Conservation (phyloP, 768 basidiomycete species). For the Lyophyllum decastes region DNA sequence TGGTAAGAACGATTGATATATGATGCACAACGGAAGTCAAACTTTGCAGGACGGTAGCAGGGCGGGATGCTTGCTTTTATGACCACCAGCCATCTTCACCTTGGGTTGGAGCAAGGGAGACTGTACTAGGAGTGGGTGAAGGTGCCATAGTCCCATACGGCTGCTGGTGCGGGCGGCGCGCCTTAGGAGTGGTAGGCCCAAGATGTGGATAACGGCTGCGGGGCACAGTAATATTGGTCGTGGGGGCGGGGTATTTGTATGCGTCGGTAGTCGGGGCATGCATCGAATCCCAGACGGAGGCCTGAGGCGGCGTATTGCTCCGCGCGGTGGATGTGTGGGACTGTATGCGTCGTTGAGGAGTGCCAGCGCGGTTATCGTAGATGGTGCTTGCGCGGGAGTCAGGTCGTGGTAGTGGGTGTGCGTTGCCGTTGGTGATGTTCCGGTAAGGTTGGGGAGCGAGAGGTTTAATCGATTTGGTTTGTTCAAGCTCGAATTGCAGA, state of each 20-base stretch:
- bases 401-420: conserved; percentile 57
- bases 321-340: conserved; percentile 37
- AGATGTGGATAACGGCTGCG: conserved; percentile 37
- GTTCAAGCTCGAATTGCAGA: conserved; percentile 60
- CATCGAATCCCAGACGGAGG: conserved; percentile 77
- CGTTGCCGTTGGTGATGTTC: conserved; percentile 41
- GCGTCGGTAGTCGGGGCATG: conserved; percentile 40
- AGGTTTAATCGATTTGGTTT: conserved; percentile 36
- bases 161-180: conserved; percentile 22
- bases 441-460: conserved; percentile 37
- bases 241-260: conserved; percentile 23
- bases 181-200: conserved; percentile 38
- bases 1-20: conserved; percentile 3
- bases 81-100: conserved; percentile 82
- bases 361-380: conserved; percentile 51
- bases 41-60: not conserved
- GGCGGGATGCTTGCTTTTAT: conserved; percentile 28
- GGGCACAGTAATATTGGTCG: conserved; percentile 32
- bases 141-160: conserved; percentile 39
- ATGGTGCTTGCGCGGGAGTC: conserved; percentile 74
- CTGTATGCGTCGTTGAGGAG: conserved; percentile 44
- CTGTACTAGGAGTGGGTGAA: conserved; percentile 77
- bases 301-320: conserved; percentile 48
- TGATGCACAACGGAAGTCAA: conserved; percentile 2
- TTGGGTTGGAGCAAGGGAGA: conserved; percentile 71